Evolutionary conservation across 2,329 filamentous ascomycete species (phyloP).

Genomic region (Diaporthe sp.): DNA sequence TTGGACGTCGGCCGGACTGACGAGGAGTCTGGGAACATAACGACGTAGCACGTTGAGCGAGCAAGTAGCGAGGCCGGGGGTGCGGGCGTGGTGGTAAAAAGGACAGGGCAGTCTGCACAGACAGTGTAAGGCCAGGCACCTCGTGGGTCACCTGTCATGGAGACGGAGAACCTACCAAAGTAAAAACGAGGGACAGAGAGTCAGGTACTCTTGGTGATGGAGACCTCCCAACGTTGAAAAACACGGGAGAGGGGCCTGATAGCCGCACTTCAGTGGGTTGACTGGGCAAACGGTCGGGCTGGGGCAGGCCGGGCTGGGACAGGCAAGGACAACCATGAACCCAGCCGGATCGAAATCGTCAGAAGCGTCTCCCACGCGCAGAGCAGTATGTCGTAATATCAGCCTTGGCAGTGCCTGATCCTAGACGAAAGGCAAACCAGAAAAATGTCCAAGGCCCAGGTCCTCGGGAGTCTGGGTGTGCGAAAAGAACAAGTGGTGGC

Average conservation of each 20-base stretch:
- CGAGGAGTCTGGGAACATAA: constrained; percentile 28
- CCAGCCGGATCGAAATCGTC: constrained; percentile 31
- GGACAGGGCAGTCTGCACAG: constrained; percentile 34
- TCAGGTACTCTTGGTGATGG: constrained; percentile 38
- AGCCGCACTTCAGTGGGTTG: constrained; percentile 36
- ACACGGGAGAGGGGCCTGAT: constrained; percentile 36
- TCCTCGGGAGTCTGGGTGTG: constrained; percentile 23
- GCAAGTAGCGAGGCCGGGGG: constrained; percentile 16
- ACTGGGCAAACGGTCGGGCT: constrained; percentile 36
- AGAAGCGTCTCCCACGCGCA: constrained; percentile 31
- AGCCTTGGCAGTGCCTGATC: constrained; percentile 34
- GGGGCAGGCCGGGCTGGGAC: constrained; percentile 38
- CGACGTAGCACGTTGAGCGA: constrained; percentile 30
- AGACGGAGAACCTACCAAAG: constrained; percentile 30
- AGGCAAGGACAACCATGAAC: constrained; percentile 39
- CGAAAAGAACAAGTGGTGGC: constrained; percentile 32
- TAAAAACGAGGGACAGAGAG: constrained; percentile 31
- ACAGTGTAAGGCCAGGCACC: constrained; percentile 30
- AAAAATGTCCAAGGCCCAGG: constrained; percentile 33
- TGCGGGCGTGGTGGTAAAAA: constrained; percentile 27
- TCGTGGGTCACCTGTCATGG: constrained; percentile 36
- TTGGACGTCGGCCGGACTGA: constrained; percentile 14
- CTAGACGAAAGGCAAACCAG: constrained; percentile 1
- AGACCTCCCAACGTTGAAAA: constrained; percentile 31
- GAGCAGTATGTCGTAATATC: constrained; percentile 34